Base-by-base conservation (phyloP, 768 basidiomycete species). In the Psilocybe cyanescens region DNA sequence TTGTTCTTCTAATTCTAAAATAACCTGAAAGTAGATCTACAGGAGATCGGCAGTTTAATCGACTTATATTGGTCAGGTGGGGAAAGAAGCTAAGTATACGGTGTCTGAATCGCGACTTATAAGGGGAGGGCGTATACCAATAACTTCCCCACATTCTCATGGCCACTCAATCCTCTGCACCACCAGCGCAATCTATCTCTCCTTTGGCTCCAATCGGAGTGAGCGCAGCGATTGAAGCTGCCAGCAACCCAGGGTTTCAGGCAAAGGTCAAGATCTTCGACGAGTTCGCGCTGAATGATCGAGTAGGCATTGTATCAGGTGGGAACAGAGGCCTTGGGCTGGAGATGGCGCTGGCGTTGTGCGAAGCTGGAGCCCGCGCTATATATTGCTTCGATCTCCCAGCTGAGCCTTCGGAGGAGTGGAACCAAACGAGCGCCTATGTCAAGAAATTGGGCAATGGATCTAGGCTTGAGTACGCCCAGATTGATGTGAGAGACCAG, bases 311-410 rank as follows among this genome's bases (percentile, higher is more conserved):
- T 46, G 85, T 90, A 30, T 85, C 88, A 0, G 88, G 88, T 4
- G 88, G 81, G 0, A 85, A 87, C 62, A 75, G 88, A 33, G 88
- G 92, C 0, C 82, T 94, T 14, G 92, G 92, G 2, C 84, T 94
- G n/a, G 92, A 94, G 76, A 89, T 90, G 87, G 90, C 90, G 37
- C 75, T 92, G 57, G 85, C 87, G 3, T 75, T 93, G 45, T 83
- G 83, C 46, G 92, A 93, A 75, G 87, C 85, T 12, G 91, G 91
- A 35, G 89, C 88, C 5, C 80, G 83, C 7, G 86, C 79, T 0
- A 79, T 91, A 16, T 91, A 91, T 72, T 90, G 88, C 69, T 74
- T 90, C 11, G 90, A 91, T 71, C 76, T 91, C 8, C 83, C 88
- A 1, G 61, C 69, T 41, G 70, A 72, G 39, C 85, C 90, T 0